A percentile compares a stretch with the other conserved stretches of the same genome.
Conservation (phyloP, 1,139 yeast genomes). For the Candida sanyaensis region DNA sequence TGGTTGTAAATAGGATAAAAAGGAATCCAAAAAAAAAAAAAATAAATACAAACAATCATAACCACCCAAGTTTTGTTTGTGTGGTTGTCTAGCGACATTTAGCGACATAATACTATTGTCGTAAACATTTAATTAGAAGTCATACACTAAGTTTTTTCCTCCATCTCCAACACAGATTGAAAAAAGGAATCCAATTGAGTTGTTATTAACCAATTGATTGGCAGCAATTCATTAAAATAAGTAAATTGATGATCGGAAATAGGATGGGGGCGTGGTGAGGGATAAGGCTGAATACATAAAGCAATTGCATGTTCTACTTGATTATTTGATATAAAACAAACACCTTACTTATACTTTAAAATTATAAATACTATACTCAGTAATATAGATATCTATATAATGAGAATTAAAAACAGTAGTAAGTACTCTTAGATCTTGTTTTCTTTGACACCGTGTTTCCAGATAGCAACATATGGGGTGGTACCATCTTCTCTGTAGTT, state of each 20-base stretch:
- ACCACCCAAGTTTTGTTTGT: not conserved
- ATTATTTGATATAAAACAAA: not conserved
- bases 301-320: no score
- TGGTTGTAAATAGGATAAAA: constrained; percentile 4
- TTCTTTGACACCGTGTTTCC: constrained; percentile 96
- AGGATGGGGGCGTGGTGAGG: no score
- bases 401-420: constrained; percentile 8
- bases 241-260: no score
- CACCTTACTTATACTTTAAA: constrained; percentile 4
- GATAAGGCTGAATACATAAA: no score
- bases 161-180: not conserved
- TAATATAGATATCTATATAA: constrained; percentile 7
- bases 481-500: constrained; percentile 99
- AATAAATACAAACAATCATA: not conserved
- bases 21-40: not conserved
- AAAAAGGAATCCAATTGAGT: no score
- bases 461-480: constrained; percentile 95
- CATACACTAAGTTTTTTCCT: not conserved
- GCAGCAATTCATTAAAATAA: no score
- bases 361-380: constrained; percentile 6
- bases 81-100: not conserved
- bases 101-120: not conserved
- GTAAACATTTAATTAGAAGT: not conserved
- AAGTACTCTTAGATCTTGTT: constrained; percentile 69
- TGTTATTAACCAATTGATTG: no score